A percentile compares a stretch with the other conserved stretches of the same genome.
Evolutionary conservation across 2,329 filamentous ascomycete species (phyloP).

Genomic region (Myrmaecium sp.): DNA sequence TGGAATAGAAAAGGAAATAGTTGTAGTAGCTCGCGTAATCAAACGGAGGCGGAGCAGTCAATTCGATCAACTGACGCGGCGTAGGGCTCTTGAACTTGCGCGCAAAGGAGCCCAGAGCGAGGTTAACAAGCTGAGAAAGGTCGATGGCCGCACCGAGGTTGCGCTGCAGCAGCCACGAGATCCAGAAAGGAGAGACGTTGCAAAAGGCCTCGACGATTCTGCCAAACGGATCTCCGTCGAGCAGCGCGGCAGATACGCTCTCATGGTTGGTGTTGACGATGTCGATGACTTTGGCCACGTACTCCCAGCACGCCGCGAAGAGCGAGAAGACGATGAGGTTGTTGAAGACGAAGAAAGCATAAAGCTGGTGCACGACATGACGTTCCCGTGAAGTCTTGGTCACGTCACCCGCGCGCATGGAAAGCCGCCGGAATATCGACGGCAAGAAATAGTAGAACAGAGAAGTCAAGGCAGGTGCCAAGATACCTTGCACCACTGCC

Average conservation of each 20-base stretch:
- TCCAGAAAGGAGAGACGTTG: constrained; percentile 77
- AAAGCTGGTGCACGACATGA: constrained; percentile 80
- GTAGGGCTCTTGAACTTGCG: constrained; percentile 77
- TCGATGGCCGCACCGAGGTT: constrained; percentile 90
- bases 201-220: constrained; percentile 61
- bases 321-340: constrained; percentile 88
- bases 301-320: constrained; percentile 68
- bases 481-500: constrained; percentile 83
- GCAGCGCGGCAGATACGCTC: constrained; percentile 41
- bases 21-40: constrained; percentile 97
- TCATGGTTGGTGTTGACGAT: too few species aligned
- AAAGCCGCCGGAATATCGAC: constrained; percentile 76
- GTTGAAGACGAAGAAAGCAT: constrained; percentile 95
- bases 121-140: constrained; percentile 69
- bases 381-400: constrained; percentile 86
- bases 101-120: constrained; percentile 71
- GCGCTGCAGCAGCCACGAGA: constrained; percentile 81
- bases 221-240: constrained; percentile 43
- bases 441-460: constrained; percentile 76
- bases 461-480: constrained; percentile 73
- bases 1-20: constrained; percentile 89
- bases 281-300: constrained; percentile 48
- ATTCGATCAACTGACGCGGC: constrained; percentile 76
- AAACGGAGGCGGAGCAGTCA: constrained; percentile 81
- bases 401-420: constrained; percentile 67